These are phyloP conservation scores for Neonectria magnoliae DNA, from an alignment of 2,329 filamentous ascomycete species.

Conservation along the genomic window DNA sequence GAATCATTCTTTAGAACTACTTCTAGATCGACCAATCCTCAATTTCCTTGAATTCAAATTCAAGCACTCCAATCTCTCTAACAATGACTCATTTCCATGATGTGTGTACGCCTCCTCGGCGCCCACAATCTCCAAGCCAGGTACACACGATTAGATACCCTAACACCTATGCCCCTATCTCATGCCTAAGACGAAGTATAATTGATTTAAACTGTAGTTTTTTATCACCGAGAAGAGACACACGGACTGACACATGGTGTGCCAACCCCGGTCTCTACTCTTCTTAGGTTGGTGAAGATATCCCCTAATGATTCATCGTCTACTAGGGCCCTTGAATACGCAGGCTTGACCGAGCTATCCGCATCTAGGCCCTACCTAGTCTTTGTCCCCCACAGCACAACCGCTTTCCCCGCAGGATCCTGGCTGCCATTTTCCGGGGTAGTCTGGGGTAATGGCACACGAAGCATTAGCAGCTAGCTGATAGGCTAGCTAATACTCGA, in stretches of 20 bases:
- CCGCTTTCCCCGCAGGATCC: slow-evolving; percentile 21
- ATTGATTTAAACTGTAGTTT: no score
- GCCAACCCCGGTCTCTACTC: not conserved
- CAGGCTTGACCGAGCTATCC: not conserved
- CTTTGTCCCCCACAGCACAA: not conserved
- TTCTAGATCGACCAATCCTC: not conserved
- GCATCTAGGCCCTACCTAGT: not conserved
- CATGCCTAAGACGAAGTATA: not conserved
- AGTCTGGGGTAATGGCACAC: slow-evolving; percentile 24
- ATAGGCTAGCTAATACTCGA: not conserved
- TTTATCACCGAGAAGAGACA: not conserved
- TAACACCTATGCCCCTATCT: not conserved
- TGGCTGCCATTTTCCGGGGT: slow-evolving; percentile 36
- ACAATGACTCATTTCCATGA: not conserved
- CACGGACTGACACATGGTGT: not conserved
- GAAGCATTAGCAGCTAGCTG: not conserved
- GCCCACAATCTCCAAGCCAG: not conserved
- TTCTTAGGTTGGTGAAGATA: not conserved
- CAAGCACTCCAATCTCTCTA: not conserved
- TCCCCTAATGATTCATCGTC: slow-evolving; percentile 25
- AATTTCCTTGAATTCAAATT: not conserved
- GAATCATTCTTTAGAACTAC: not conserved
- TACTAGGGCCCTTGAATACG: not conserved
- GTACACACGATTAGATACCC: not conserved
- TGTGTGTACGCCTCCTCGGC: not conserved